Conservation (phyloP, 2,329 filamentous ascomycete species). For the Exserohilum turcica region DNA sequence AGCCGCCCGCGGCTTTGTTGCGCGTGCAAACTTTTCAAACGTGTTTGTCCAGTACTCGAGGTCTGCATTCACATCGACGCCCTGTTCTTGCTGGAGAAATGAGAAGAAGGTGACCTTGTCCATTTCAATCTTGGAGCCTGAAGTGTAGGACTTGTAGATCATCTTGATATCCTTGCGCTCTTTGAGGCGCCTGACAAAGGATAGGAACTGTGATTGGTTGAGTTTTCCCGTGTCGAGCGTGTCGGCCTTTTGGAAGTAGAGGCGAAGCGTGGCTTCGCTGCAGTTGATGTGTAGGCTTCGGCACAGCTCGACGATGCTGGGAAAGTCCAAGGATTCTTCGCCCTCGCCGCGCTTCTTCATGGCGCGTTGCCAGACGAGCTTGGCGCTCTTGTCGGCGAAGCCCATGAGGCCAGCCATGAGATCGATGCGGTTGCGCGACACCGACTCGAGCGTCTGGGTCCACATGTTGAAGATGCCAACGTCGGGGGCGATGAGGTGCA, state of each 20-base stretch:
- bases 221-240: constrained; percentile 67
- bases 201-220: constrained; percentile 79
- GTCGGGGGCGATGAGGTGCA: constrained; percentile 84
- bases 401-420: constrained; percentile 88
- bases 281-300: constrained; percentile 91
- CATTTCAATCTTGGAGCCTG: constrained; percentile 66
- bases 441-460: constrained; percentile 81
- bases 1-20: constrained; percentile 42
- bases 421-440: constrained; percentile 84
- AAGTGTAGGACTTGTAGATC: constrained; percentile 67
- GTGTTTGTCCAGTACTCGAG: constrained; percentile 69
- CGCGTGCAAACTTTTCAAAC: constrained; percentile 69
- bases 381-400: constrained; percentile 74
- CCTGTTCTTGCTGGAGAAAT: constrained; percentile 76
- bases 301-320: constrained; percentile 81
- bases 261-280: constrained; percentile 72
- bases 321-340: constrained; percentile 75
- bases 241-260: constrained; percentile 76
- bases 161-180: constrained; percentile 78
- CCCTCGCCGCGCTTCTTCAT: constrained; percentile 70
- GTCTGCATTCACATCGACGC: constrained; percentile 73
- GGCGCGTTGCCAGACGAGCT: constrained; percentile 83
- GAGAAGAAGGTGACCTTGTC: constrained; percentile 73
- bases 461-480: constrained; percentile 74
- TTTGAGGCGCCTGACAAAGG: constrained; percentile 83